phyloP scores from a whole-genome alignment of 2,329 filamentous ascomycete genomes.

The Myriosclerotinia duriaeana region DNA sequence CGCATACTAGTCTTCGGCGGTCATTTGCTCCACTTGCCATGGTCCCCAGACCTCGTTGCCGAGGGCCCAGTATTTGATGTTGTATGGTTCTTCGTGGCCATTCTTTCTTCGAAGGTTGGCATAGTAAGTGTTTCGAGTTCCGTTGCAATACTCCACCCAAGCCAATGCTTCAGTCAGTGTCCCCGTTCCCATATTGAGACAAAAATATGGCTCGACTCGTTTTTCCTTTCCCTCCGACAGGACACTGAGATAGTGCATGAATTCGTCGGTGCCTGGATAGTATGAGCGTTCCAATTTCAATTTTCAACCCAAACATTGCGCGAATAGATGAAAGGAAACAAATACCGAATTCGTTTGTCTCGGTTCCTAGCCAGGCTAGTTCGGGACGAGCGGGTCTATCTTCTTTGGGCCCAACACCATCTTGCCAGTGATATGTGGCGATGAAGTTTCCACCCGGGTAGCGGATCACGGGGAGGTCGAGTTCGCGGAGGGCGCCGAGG shows the following conservation, averaged over 20 bases:
- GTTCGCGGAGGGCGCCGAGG: slow-evolving; percentile 68
- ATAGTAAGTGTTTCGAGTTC: slow-evolving; percentile 73
- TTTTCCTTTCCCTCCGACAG: slow-evolving; percentile 60
- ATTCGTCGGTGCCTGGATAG: slow-evolving; percentile 66
- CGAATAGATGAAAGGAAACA: neutral
- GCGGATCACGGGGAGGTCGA: slow-evolving; percentile 73
- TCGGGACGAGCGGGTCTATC: slow-evolving; percentile 64
- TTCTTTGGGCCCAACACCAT: slow-evolving; percentile 73
- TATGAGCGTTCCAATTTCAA: neutral
- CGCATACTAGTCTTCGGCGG: slow-evolving; percentile 51
- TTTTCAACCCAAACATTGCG: neutral
- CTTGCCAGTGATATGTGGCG: slow-evolving; percentile 82
- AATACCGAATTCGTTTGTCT: slow-evolving; percentile 73
- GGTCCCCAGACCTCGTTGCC: slow-evolving; percentile 63
- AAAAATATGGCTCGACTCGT: slow-evolving; percentile 74
- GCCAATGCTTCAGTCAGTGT: slow-evolving; percentile 57
- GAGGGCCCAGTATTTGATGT: slow-evolving; percentile 82
- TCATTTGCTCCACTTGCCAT: slow-evolving; percentile 56
- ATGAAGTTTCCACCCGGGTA: slow-evolving; percentile 85
- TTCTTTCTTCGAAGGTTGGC: slow-evolving; percentile 76
- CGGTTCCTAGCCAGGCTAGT: slow-evolving; percentile 74
- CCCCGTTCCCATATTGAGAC: slow-evolving; percentile 79
- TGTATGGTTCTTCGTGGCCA: slow-evolving; percentile 74
- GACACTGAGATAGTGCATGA: slow-evolving; percentile 75
- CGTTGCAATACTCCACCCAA: slow-evolving; percentile 88